Evolutionary conservation across 768 basidiomycete species (phyloP), one percentile per base, ranked within the genome.

Genomic region (Macrolepiota fuliginosa): DNA sequence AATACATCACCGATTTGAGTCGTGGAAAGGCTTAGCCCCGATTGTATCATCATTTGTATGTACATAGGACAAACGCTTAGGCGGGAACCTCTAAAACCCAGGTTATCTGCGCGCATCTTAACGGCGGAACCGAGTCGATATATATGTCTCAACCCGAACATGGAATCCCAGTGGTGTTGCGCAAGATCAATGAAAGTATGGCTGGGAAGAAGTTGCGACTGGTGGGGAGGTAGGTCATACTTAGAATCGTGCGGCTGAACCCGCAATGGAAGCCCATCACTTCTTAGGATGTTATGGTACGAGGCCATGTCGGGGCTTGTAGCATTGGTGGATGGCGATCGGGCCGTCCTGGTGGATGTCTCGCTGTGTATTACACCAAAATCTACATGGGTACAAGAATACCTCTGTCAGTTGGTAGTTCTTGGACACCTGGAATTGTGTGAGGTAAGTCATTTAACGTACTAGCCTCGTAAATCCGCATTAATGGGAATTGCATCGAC

Each of bases 371-470:
- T 89, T 39, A 78, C 79, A 66, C 65, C 71, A 0, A 66, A 68
- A 64, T 71, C 75, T 27, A 56, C 63, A 35, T 90, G 89, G 88
- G 75, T 81, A 25, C 73, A 77, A 45, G 85, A 90, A 65, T 77
- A 74, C 24, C 76, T 84, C 63, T 71, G 76, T 63, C 76, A 76
- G 39, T 73, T 88, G 39, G 81, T 83, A 74, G 80, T 79, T 22
- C 71, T 89, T 45, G 88, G 88, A 39, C 77, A 85, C 68, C 71
- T 90, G 54, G 89, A 90, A 67, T 69, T 67, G 35, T 69, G 73
- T 62, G 67, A 73, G 64, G 84, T 86, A 69, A 61, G 78, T 75
- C 57, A 50, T 54, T n/a, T 54, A 45, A 42, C 27, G 29, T 29
- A 19, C 17, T 9, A 50, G 12, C 29, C 32, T 59, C 51, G 42